Base-by-base conservation (phyloP, 192 early-diverging fungal genomes). In the Coemansia sp. region DNA sequence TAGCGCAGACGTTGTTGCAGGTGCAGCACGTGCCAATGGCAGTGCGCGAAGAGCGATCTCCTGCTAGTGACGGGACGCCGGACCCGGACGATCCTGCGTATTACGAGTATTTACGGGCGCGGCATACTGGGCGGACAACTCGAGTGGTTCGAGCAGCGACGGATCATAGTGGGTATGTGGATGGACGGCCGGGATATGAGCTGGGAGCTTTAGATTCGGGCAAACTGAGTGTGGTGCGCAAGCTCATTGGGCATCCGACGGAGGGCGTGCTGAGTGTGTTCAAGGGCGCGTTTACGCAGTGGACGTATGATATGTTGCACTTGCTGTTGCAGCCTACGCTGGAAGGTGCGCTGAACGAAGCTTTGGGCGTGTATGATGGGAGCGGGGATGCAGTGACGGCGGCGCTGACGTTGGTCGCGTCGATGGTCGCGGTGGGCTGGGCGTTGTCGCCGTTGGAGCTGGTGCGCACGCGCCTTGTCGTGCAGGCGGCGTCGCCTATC, bases 401-500 rank as follows among this genome's bases (percentile, higher is more conserved):
- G 68, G 49, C 86, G 11, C 77, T 85, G 10, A 97, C 97, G 1
- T 65, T 89, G 48, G 84, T 95, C 1, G 71, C 83, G 2, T 91
- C 90, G 12, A 85, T 90, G 71, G 71, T 91, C 1, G 65, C 92
- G 20, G 87, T 91, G 5, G 95, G 95, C 6, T 80, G 89, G 58
- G 36, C 92, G 37, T 83, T 99, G 47, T 91, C 90, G 61, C 97
- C 97, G 3, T 76, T 99, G 48, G 97, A 99, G 63, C 78, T 98
- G 12, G 85, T 92, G 51, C 86, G 89, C 46, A 97, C 95, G 47
- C 89, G 94, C 53, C 72, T 97, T 55, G 83, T 94, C 37, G 89
- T 93, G 3, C 94, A 98, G 76, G 82, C 94, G 11, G 71, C 88
- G 3, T 86, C 88, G 34, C 91, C 92, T 5, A 50, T 83, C 31